Evolutionary conservation across 129 eudicot genomes (phyloP).

Genomic region (Centaurea solstitialis): DNA sequence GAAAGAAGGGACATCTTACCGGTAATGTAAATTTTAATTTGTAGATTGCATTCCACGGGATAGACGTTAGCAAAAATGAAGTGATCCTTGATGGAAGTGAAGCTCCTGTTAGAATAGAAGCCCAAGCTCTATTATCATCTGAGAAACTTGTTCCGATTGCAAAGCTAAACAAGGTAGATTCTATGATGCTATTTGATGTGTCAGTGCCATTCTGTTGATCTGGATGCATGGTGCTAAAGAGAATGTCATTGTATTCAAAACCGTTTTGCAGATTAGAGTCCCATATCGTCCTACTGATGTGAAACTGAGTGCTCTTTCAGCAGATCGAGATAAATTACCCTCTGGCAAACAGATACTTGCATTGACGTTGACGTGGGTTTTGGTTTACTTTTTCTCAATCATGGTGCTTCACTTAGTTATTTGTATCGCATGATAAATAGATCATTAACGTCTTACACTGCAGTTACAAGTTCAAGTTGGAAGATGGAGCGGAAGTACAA

Average conservation of each 20-base stretch:
- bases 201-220: background rate
- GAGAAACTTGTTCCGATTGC: conserved; percentile 87
- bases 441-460: conserved; percentile 25
- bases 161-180: conserved; percentile 74
- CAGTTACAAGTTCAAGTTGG: conserved; percentile 96
- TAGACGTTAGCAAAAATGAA: conserved; percentile 67
- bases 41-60: conserved; percentile 91
- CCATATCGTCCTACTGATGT: conserved; percentile 84
- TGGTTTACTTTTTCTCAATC: background rate
- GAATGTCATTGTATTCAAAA: background rate
- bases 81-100: conserved; percentile 93
- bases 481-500: conserved; percentile 77
- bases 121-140: conserved; percentile 73
- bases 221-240: conserved; percentile 8
- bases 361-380: conserved; percentile 78
- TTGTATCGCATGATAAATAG: background rate
- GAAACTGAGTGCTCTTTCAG: conserved; percentile 73
- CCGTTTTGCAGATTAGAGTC: conserved; percentile 65
- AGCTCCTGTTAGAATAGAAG: conserved; percentile 89
- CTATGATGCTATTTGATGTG: background rate
- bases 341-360: conserved; percentile 96
- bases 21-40: conserved; percentile 4
- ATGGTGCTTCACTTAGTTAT: background rate
- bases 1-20: background rate
- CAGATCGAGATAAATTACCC: conserved; percentile 85